Base-by-base conservation (phyloP, 108 stramenopile genomes). In the Chaetoceros muelleri region DNA sequence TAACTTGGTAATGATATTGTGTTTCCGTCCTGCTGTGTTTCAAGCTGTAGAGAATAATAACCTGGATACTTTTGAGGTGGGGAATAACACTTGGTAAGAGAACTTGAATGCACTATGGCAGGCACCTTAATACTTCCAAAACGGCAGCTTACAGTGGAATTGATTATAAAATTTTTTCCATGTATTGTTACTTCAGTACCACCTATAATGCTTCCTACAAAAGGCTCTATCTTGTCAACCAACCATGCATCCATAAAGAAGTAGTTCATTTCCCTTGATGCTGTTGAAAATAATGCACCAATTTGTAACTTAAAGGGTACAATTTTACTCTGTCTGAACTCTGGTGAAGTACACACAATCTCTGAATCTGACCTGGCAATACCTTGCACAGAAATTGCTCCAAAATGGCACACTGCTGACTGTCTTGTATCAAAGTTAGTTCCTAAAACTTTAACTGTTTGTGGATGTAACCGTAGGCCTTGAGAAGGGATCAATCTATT, bases 161-260 rank as follows among this genome's bases (percentile, higher is more conserved):
- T 30, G 22, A 28, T 51, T 3, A 68, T 28, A 24, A 72, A 72
- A n/a, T 66, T 63, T 64, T 67, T 67, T 16, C 71, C 71, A 55
- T 63, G n/a, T 27, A 72, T 57, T 24, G 66, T 46, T 26, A 68
- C 24, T 17, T 57, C 22, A 47, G 71, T 72, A 16, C 71, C 66
- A 19, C 62, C 62, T 24, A 28, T 21, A 22, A 62, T 3, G 22
- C 59, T 45, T 20, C 66, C 71, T 30, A 57, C 63, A 25, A 62
- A 52, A 27, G 71, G 71, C 2, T 27, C 44, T 23, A 40, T 10
- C 5, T 40, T 13, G 13, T 40, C 34, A 40, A 40, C 13, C 13
- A 40, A 10, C 34, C 34, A 40, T 40, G 34, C 8, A 13, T 40
- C 34, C 5, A 40, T 40, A 13, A 40, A 40, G 52, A 25, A 30